phyloP scores from a whole-genome alignment of 179 eudicot genomes.

The Beta macrorhiza region DNA sequence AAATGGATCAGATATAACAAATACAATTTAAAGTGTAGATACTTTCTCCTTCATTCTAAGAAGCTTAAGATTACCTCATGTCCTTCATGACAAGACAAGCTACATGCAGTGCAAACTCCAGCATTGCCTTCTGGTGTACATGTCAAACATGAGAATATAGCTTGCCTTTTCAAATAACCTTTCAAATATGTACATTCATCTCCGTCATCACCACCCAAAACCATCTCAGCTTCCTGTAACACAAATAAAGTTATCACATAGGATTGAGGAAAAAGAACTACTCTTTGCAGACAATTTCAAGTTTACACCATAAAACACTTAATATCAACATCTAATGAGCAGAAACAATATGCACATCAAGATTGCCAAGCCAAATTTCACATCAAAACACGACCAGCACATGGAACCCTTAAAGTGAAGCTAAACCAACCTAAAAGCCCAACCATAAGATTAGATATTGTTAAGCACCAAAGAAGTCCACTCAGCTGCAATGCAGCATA shows the following conservation, averaged over 20 bases:
- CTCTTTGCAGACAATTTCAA: background rate
- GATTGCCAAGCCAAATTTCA: background rate
- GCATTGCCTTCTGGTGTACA: constrained; percentile 98
- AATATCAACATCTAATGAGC: background rate
- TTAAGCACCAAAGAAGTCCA: background rate
- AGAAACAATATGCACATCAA: background rate
- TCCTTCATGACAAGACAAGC: constrained; percentile 92
- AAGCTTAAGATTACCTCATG: constrained; percentile 65
- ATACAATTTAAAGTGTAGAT: no score
- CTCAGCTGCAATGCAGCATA: background rate
- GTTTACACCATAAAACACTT: background rate
- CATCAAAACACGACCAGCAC: background rate
- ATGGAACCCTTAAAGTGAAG: constrained; percentile 3
- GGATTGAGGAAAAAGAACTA: background rate
- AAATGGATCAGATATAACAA: background rate
- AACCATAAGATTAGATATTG: background rate
- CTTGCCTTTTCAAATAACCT: constrained; percentile 96
- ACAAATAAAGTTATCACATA: background rate
- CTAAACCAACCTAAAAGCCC: background rate
- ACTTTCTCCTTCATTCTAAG: background rate
- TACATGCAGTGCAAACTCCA: constrained; percentile 93
- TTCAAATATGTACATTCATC: constrained; percentile 80
- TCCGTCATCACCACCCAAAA: constrained; percentile 97
- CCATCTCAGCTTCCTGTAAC: constrained; percentile 86
- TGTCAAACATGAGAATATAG: constrained; percentile 93